A percentile compares a stretch with the other conserved stretches of the same genome.
Evolutionary conservation across 768 basidiomycete species (phyloP).

Genomic region (Rhodotorula kratochvilovae): DNA sequence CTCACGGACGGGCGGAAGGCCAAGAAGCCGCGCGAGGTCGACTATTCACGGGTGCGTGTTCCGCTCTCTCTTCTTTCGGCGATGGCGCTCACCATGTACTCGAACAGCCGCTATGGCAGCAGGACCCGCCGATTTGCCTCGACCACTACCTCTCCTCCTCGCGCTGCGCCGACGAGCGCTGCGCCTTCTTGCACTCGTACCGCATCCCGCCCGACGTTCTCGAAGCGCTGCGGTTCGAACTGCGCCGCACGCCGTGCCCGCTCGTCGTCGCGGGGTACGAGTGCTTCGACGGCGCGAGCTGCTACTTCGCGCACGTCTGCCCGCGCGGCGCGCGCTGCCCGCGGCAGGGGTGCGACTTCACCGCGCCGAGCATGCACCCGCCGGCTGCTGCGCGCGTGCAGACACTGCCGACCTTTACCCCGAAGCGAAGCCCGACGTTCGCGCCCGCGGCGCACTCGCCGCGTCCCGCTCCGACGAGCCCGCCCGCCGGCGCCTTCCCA

Average conservation of each 20-base stretch:
- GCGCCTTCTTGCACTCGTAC: conserved; percentile 11
- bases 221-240: conserved; percentile 4
- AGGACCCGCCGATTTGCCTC: conserved; percentile 23
- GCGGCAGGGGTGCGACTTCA: not conserved
- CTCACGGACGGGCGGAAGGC: not conserved
- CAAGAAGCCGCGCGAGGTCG: not conserved
- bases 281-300: not conserved
- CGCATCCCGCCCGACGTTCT: not conserved
- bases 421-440: not conserved
- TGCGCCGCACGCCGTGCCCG: conserved; percentile 8
- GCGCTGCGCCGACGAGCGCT: conserved; percentile 9
- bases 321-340: not conserved
- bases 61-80: not conserved
- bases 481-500: too few relatives aligned
- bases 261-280: not conserved
- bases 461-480: too few relatives aligned
- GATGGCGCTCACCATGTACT: not conserved
- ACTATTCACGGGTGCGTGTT: conserved; percentile 1
- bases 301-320: conserved; percentile 11
- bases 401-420: not conserved
- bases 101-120: conserved; percentile 5
- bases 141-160: conserved; percentile 3
- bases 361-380: conserved; percentile 1
- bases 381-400: not conserved
- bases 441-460: too few relatives aligned